Conservation (phyloP, 1,284 basidiomycete species). For the Rhizopogon parksii region DNA sequence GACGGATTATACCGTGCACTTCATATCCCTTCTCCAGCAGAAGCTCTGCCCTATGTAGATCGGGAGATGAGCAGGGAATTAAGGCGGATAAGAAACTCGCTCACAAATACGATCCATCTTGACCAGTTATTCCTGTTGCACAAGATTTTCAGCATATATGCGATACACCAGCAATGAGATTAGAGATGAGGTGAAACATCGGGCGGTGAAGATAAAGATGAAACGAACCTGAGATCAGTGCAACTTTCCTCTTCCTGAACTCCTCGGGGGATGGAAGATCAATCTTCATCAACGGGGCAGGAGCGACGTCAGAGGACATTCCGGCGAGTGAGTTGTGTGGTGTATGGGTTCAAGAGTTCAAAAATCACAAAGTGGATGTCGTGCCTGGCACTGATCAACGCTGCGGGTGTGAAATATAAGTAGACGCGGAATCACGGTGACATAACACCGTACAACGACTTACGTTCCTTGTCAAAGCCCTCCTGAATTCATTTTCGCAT, state of each 20-base stretch:
- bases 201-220: constrained; percentile 4
- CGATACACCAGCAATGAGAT: neutral
- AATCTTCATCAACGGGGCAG: constrained; percentile 41
- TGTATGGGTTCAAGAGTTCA: neutral
- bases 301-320: constrained; percentile 7
- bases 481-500: too few relatives aligned
- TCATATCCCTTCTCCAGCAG: constrained; percentile 86
- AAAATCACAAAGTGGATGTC: constrained; percentile 11
- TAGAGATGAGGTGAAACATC: neutral
- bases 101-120: constrained; percentile 86
- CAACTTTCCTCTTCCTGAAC: constrained; percentile 82
- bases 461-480: too few relatives aligned
- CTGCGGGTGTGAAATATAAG: too few relatives aligned
- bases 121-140: constrained; percentile 76
- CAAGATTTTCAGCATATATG: neutral
- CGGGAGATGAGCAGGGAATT: constrained; percentile 8
- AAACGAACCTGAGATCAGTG: constrained; percentile 73
- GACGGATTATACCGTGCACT: constrained; percentile 89
- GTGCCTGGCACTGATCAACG: too few relatives aligned
- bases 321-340: neutral
- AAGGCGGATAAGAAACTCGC: constrained; percentile 19
- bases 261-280: constrained; percentile 67
- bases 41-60: constrained; percentile 61
- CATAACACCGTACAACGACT: too few relatives aligned
- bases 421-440: too few relatives aligned